Base-by-base conservation (phyloP, 495 filamentous ascomycete species). In the Amorphotheca resinae region DNA sequence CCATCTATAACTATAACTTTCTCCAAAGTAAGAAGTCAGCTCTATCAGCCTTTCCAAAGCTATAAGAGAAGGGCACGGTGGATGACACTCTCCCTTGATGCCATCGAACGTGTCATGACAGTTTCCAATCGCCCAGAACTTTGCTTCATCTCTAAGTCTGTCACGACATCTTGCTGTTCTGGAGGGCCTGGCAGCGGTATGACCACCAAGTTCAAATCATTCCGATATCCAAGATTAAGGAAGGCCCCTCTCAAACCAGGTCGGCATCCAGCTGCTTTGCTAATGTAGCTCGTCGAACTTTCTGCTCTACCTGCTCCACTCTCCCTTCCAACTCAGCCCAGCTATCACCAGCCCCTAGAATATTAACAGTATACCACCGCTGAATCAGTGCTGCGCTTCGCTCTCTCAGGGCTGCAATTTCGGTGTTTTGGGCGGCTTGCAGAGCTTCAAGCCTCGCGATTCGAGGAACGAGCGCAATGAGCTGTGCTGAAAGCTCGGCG, bases 321-420 rank as follows among this genome's bases (percentile, higher is more conserved):
- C 82, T 59, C 4, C 71, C 72, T 61, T 93, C 84, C 53, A 78
- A 78, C 30, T 84, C 80, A 9, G 79, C 79, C 68, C 85, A 83
- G 42, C 69, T 78, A 48, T 81, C 74, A 0, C 80, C 79, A 50
- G 72, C 74, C 11, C 73, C 70, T 30, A 93, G 58, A 40, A 89
- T 64, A 9, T 77, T 70, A 37, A 77, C 60, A 52, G 87, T 77
- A 63, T 93, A 89, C 86, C 87, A 95, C 14, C 72, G 60, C 59
- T 85, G 73, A 42, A 95, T 57, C n/a, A 78, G 62, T 18, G 59
- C 58, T 43, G 87, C 88, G 44, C 76, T 93, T 15, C 82, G 68
- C n/a, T 68, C 66, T 36, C 87, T 59, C 45, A 98, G 58, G 45
- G 77, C 77, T 20, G 79, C 74, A 25, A 95, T 74, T 49, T 82